Evolutionary conservation across 257 asterid genomes (phyloP).

Genomic region (Solanum peruvianum): DNA sequence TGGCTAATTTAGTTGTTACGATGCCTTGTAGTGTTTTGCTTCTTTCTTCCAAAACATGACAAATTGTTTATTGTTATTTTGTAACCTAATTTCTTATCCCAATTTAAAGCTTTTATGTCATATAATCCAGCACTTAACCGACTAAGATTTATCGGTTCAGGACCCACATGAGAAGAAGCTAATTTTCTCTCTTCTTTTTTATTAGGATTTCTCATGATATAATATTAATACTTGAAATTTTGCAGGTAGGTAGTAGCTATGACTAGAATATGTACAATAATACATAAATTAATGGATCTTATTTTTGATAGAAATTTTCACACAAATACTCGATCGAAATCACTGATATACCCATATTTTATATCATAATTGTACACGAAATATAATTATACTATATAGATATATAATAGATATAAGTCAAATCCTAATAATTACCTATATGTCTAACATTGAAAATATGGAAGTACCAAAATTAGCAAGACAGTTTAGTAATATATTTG

Average conservation of each 20-base stretch:
- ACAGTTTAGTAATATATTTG: not conserved
- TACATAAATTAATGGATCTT: not conserved
- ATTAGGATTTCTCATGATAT: not conserved
- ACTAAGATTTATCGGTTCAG: not conserved
- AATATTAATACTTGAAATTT: not conserved
- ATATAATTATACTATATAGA: not conserved
- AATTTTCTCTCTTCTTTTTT: not conserved
- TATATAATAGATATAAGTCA: not conserved
- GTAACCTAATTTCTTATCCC: not conserved
- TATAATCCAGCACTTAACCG: not conserved
- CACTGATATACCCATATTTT: not conserved
- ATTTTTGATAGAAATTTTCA: not conserved
- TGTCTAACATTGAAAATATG: not conserved
- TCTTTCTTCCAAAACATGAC: not conserved
- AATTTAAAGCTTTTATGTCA: not conserved
- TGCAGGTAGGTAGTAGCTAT: not conserved
- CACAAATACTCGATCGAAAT: not conserved
- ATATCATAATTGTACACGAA: not conserved
- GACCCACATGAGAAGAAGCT: not conserved
- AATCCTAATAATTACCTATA: not conserved
- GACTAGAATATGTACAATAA: not conserved
- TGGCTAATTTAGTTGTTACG: not conserved
- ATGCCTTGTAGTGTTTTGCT: not conserved
- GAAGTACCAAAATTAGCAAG: not conserved
- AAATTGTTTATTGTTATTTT: not conserved